phyloP scores from a whole-genome alignment of 1,284 basidiomycete species.

The Sporisorium graminicola region DNA sequence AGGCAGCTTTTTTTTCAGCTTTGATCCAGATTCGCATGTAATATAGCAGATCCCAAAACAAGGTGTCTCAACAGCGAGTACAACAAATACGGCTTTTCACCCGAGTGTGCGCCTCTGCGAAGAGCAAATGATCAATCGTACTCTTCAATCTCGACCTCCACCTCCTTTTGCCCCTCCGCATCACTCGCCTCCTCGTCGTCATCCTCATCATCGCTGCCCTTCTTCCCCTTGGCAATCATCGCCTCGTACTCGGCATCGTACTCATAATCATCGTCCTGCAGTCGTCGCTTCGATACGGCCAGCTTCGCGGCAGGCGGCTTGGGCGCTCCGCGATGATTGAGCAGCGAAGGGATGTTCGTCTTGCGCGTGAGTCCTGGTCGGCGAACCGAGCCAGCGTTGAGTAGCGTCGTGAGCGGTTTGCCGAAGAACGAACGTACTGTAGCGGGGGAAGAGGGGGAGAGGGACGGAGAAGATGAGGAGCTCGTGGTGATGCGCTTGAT shows the following conservation, averaged over 20 bases:
- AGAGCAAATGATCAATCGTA: slow-evolving; percentile 28
- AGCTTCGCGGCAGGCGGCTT: slow-evolving; percentile 27
- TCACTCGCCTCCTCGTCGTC: slow-evolving; percentile 2
- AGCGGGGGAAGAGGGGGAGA: slow-evolving; percentile 12
- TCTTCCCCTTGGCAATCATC: slow-evolving; percentile 35
- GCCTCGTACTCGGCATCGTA: slow-evolving; percentile 48
- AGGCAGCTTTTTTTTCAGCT: not conserved
- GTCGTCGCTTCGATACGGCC: slow-evolving; percentile 24
- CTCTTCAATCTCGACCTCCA: slow-evolving; percentile 7
- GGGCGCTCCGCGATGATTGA: slow-evolving; percentile 38
- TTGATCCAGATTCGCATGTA: not conserved
- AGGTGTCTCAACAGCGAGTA: not conserved
- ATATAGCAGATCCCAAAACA: not conserved
- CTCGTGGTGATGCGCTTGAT: slow-evolving; percentile 32
- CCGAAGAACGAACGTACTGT: slow-evolving; percentile 37
- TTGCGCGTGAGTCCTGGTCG: slow-evolving; percentile 47
- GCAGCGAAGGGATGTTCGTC: slow-evolving; percentile 47
- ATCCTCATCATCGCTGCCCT: slow-evolving; percentile 10
- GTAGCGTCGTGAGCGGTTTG: slow-evolving; percentile 37
- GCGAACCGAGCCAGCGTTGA: slow-evolving; percentile 25
- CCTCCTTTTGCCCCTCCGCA: slow-evolving; percentile 1
- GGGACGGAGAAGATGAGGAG: not conserved
- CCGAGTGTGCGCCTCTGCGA: not conserved
- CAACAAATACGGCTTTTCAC: not conserved
- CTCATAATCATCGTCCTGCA: slow-evolving; percentile 54